Percentiles rank a stretch among this genome's conserved stretches.
These are phyloP conservation scores for Soucietia sequanensis DNA, from an alignment of 805 yeast genomes.

Conservation along the genomic window DNA sequence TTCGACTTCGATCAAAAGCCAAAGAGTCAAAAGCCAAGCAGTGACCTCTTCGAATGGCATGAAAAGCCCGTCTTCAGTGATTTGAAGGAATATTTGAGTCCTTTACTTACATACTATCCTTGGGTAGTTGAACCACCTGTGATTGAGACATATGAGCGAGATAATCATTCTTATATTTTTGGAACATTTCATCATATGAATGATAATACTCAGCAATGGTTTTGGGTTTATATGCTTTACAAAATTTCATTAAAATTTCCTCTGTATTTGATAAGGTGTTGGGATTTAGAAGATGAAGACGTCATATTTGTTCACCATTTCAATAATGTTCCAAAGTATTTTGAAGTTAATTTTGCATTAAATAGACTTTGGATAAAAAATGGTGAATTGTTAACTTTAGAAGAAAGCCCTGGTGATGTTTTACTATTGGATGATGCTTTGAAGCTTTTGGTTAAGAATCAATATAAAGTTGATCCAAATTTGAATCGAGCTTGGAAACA, in stretches of 20 bases:
- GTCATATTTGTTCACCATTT: conserved; percentile 50
- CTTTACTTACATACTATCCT: background rate
- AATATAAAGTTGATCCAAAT: too few species aligned
- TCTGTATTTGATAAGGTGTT: conserved; percentile 44
- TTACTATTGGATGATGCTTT: too few species aligned
- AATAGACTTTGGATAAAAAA: conserved; percentile 56
- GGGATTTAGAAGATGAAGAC: conserved; percentile 56
- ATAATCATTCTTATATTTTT: too few species aligned
- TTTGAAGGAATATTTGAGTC: background rate
- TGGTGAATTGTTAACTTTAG: conserved; percentile 27
- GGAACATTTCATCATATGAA: background rate
- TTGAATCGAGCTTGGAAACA: too few species aligned
- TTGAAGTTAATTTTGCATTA: conserved; percentile 43
- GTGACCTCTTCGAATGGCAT: background rate
- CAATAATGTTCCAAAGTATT: conserved; percentile 47
- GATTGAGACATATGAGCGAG: too few species aligned
- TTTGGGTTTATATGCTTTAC: background rate
- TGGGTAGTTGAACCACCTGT: background rate
- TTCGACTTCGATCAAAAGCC: background rate
- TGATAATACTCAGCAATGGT: background rate
- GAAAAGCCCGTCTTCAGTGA: background rate
- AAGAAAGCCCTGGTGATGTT: conserved; percentile 7
- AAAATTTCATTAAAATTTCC: too few species aligned
- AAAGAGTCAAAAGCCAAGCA: too few species aligned
- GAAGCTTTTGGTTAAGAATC: too few species aligned